Evolutionary conservation across 495 filamentous ascomycete genomes (phyloP), one percentile per base, ranked within the genome.

Genomic region (Aspergillus kassunensis): DNA sequence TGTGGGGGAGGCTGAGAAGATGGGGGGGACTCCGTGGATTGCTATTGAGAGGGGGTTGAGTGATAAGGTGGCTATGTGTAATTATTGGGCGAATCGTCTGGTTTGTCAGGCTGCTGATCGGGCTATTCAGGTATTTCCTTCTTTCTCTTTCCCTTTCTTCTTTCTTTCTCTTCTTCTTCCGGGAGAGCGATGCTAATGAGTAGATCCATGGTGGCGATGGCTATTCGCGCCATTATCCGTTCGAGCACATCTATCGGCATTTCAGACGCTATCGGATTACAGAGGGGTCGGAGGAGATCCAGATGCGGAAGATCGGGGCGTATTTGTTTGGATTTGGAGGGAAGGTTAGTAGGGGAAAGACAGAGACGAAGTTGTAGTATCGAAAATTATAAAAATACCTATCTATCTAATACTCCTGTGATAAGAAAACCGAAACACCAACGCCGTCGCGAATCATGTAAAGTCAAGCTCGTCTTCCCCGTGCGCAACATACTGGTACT

Each of bases 11-110:
- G 9, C 25, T 11, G 49, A 50, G 36, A 42, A 55, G 10, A 56
- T 36, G 19, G 60, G 42, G 2, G 21, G 12, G 15, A 45, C 30
- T 8, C 43, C 64, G 8, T 68, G 65, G 66, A 53, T 71, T 23
- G 72, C 74, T 18, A 80, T 83, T 44, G 80, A 83, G 67, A 64
- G 64, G 48, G 64, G 66, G 40, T 60, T 85, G 8, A 76, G 77
- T 18, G 77, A 80, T 54, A 75, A 80, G 55, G 78, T 85, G 11
- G 69, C 64, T 46, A 84, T 85, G 81, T 83, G 80, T 60, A 84
- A 83, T 59, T 85, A 81, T 61, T 83, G 79, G 75, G 81, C 75
- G 1, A 82, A 83, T 57, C 61, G 79, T 33, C 60, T 84, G 10
- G 79, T 75, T 35, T 79, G 73, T 30, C 68, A 83, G 57, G 78